A percentile compares a stretch with the other conserved stretches of the same genome.
Conservation (phyloP, 2,329 filamentous ascomycete genomes). For the Teratosphaeria gauchensis region DNA sequence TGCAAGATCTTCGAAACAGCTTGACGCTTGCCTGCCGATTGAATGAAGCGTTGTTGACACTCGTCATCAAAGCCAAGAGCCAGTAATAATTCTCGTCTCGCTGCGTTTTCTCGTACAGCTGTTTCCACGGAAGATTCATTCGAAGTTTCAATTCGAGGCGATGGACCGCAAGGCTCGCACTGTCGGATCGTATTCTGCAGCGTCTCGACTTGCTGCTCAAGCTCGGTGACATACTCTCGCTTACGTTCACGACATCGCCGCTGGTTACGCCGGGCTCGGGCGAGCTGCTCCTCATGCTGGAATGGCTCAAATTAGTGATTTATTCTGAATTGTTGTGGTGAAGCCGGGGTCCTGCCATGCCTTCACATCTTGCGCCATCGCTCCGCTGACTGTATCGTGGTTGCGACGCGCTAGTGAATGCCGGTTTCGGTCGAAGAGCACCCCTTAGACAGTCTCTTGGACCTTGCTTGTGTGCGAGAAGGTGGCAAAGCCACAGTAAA, state of each 20-base stretch:
- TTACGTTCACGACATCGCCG: neutral
- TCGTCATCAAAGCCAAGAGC: neutral
- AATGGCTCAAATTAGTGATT: constrained; percentile 29
- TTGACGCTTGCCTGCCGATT: neutral
- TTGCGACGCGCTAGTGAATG: neutral
- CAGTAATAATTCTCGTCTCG: neutral
- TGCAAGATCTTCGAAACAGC: neutral
- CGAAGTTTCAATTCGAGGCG: neutral
- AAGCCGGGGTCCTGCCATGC: neutral
- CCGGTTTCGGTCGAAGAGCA: neutral
- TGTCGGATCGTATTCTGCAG: neutral
- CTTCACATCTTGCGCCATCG: neutral
- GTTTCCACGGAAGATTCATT: neutral
- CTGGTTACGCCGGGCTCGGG: neutral
- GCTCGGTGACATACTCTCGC: neutral
- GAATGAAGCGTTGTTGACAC: neutral
- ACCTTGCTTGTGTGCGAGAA: neutral
- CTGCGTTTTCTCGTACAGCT: neutral
- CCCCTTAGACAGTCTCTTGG: neutral
- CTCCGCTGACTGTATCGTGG: neutral
- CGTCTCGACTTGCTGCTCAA: neutral
- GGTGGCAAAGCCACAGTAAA: too few species aligned
- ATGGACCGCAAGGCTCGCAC: neutral
- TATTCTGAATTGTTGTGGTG: neutral
- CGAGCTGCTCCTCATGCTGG: constrained; percentile 2